Base-by-base conservation (phyloP, 495 filamentous ascomycete genomes). In the Tetracladium setigerum region DNA sequence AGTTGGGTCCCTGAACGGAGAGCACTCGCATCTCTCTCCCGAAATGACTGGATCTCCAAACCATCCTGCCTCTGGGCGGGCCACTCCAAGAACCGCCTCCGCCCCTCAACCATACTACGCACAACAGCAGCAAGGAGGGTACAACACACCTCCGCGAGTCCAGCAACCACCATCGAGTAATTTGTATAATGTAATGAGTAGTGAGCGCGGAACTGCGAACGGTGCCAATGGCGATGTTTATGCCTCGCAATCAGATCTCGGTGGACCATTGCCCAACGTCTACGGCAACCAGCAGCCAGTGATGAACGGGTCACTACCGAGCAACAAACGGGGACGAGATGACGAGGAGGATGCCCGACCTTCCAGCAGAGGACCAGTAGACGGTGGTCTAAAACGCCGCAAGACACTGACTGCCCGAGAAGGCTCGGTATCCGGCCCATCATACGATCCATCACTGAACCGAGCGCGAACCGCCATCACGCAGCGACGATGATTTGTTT, bases 181-280 rank as follows among this genome's bases (percentile, higher is more conserved):
- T 55, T 69, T 95, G 34, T 95, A 95, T 72, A 92, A 84, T 66
- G 81, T 91, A 38, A 90, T 95, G 63, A 90, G 82, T 58, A 89
- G 91, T 62, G 85, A 89, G 46, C 78, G 87, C 14, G 80, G 77
- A 4, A 71, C 79, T 1, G 67, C 79, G 7, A 91, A 90, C 53
- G 87, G 87, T 5, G 58, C 76, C 1, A 55, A 67, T 19, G 67
- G 71, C 1, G 87, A 90, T 58, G 78, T 79, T 22, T 95, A 95
- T 57, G 74, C 77, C 40, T 67, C 75, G 10, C 79, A 81, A 55
- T 59, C 70, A 27, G 78, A 78, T 49, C 60, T 81, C 53, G 72
- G 73, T 2, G 68, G 71, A 49, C 67, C 82, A 12, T 76, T 84
- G 53, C 68, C 80, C 15, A 79, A 77, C 54, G 76, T 76, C 6